Base-by-base conservation (phyloP, 1,284 basidiomycete genomes). In the Boletus hoseneyae region DNA sequence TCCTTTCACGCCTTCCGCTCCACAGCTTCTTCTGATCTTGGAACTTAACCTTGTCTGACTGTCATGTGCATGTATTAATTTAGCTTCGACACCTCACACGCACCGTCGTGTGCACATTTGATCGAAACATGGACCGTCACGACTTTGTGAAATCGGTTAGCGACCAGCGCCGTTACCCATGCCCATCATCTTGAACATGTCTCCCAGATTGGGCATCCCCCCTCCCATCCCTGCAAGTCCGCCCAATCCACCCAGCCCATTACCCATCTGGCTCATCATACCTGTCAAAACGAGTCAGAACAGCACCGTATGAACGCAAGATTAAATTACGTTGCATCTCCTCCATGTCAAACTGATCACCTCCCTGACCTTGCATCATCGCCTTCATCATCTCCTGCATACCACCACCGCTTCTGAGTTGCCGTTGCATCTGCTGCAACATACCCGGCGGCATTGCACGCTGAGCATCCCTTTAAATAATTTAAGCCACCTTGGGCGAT, bases 341-440 rank as follows among this genome's bases (percentile, higher is more conserved):
- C 58, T 90, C 87, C 82, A 90, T 84, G 62, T 91, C 89, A 55
- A 83, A 70, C 57, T 88, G 83, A 63, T 91, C 85, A 18, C 87
- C 87, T 58, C 88, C 90, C 59, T 90, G 85, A 7, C 89, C 87
- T 58, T 90, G 88, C 91, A 95, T 93, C 87, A 94, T 91, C 23
- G 92, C 88, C 66, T 89, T 90, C 89, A 96, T 90, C 88, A 95
- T 93, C 67, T 94, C 92, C 64, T 93, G 89, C 73, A 93, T 90
- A n/a, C 90, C 90, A 33, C 87, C 86, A 6, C 90, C 90, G 44
- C 84, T 76, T 42, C 90, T 79, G 67, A 94, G 78, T 66, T 93
- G 88, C 48, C 84, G 75, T 64, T 90, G 87, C 80, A 91, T 82
- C 59, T 91, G 85, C 62, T 89, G 87, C 51, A 94, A 67, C 83